These are phyloP conservation scores for Herpetomonas tarakana DNA, from an alignment of 208 protist genomes.

Conservation along the genomic window DNA sequence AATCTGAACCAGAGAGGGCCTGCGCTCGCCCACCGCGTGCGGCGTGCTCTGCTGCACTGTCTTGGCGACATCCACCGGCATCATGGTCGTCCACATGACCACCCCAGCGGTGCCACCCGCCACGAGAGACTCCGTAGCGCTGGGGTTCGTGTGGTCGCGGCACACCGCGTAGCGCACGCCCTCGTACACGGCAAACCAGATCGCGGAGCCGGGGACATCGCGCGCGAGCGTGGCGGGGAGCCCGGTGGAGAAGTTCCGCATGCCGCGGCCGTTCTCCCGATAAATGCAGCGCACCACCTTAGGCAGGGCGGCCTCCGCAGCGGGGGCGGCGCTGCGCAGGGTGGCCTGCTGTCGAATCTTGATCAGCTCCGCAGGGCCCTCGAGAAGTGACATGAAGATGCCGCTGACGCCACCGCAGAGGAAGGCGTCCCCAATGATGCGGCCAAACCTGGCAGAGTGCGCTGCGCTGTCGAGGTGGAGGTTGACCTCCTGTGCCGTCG, in stretches of 20 bases:
- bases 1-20: not conserved
- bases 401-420: slow-evolving; percentile 42
- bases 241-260: slow-evolving; percentile 26
- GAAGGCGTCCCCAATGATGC: too few species aligned
- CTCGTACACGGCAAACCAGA: slow-evolving; percentile 50
- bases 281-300: slow-evolving; percentile 23
- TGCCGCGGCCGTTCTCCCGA: slow-evolving; percentile 13
- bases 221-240: slow-evolving; percentile 30
- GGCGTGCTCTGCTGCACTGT: slow-evolving; percentile 31
- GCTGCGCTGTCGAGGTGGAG: not conserved
- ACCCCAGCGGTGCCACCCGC: slow-evolving; percentile 46
- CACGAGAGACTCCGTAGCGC: slow-evolving; percentile 17
- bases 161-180: slow-evolving; percentile 20
- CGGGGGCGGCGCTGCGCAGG: slow-evolving; percentile 10
- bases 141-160: slow-evolving; percentile 11
- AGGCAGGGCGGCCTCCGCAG: slow-evolving; percentile 16
- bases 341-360: slow-evolving; percentile 53
- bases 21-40: not conserved
- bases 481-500: slow-evolving; percentile 3
- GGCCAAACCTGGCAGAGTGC: too few species aligned
- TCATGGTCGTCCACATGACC: slow-evolving; percentile 29
- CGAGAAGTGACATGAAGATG: slow-evolving; percentile 23
- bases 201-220: slow-evolving; percentile 36
- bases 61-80: slow-evolving; percentile 48
- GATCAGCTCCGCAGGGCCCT: slow-evolving; percentile 38